Evolutionary conservation across 164 flowering plant species (phyloP).

Genomic region (Chloranthus sessilifolius): DNA sequence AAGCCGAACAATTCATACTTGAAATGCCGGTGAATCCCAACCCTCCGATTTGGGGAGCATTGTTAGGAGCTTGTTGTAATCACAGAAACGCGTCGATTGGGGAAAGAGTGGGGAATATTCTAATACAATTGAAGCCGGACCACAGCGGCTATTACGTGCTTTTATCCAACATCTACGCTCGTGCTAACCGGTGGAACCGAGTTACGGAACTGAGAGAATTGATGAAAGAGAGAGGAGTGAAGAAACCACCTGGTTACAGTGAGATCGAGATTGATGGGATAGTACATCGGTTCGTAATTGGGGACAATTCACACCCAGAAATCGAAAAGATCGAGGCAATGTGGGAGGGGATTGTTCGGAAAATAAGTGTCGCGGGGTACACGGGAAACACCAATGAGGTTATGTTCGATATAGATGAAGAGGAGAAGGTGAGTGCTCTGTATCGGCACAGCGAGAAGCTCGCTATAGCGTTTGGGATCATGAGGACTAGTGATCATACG

Average conservation of each 20-base stretch:
- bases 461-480: slow-evolving; percentile 19
- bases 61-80: slow-evolving; percentile 15
- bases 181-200: slow-evolving; percentile 8
- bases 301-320: slow-evolving; percentile 17
- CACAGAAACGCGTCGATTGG: slow-evolving; percentile 15
- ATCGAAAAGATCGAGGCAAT: slow-evolving; percentile 13
- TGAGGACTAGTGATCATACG: slow-evolving; percentile 9
- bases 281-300: slow-evolving; percentile 20
- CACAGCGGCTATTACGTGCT: slow-evolving; percentile 15
- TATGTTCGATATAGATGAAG: slow-evolving; percentile 9
- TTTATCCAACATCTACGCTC: slow-evolving; percentile 18
- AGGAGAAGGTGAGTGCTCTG: slow-evolving; percentile 1
- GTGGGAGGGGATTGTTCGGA: slow-evolving; percentile 8
- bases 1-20: slow-evolving; percentile 3
- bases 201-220: slow-evolving; percentile 14
- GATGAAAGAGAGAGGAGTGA: slow-evolving; percentile 19
- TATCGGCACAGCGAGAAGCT: slow-evolving; percentile 22
- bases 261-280: no score
- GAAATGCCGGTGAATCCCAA: slow-evolving; percentile 13
- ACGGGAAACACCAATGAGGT: background rate
- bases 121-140: slow-evolving; percentile 8
- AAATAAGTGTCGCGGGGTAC: background rate
- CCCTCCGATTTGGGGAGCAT: slow-evolving; percentile 6
- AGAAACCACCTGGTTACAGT: slow-evolving; percentile 21
- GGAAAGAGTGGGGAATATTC: slow-evolving; percentile 10